phyloP scores from a whole-genome alignment of 345 rosid species.

The Camelina sativa region DNA sequence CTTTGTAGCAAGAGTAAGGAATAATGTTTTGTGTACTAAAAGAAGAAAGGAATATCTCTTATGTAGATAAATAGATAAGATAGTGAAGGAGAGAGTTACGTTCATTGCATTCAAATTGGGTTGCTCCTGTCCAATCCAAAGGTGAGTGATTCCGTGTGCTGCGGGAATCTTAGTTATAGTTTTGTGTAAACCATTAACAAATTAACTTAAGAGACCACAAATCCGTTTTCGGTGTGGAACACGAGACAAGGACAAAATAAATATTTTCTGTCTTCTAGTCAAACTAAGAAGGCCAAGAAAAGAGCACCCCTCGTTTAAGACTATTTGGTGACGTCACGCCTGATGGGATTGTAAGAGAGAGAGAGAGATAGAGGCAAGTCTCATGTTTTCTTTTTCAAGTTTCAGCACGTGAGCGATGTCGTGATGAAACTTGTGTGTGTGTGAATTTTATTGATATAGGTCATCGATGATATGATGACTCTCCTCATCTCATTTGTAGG shows the following conservation, averaged over 20 bases:
- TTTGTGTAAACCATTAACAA: conserved; percentile 1
- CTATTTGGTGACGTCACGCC: conserved; percentile 27
- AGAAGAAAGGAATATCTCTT: not conserved
- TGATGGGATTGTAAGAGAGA: conserved; percentile 7
- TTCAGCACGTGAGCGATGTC: conserved; percentile 27
- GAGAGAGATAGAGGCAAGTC: conserved; percentile 8
- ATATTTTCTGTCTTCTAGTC: conserved; percentile 21
- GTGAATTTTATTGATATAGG: not conserved
- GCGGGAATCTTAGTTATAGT: conserved; percentile 11
- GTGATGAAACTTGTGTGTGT: conserved; percentile 16
- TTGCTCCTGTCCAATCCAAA: conserved; percentile 20
- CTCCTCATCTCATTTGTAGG: not conserved
- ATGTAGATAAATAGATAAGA: not conserved
- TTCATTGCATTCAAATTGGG: conserved; percentile 35
- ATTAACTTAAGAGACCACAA: conserved; percentile 1
- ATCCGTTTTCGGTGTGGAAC: conserved; percentile 15
- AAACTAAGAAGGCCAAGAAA: conserved; percentile 13
- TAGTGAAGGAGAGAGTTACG: not conserved
- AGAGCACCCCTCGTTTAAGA: not conserved
- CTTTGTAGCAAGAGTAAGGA: not conserved
- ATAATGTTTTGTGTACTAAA: not conserved
- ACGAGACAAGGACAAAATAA: conserved; percentile 18
- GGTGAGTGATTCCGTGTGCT: conserved; percentile 24
- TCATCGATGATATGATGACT: not conserved
- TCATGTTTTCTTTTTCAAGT: conserved; percentile 26